Base-by-base conservation (phyloP, 176 grass and related monocot genomes). In the Miscanthus lutarioriparius region DNA sequence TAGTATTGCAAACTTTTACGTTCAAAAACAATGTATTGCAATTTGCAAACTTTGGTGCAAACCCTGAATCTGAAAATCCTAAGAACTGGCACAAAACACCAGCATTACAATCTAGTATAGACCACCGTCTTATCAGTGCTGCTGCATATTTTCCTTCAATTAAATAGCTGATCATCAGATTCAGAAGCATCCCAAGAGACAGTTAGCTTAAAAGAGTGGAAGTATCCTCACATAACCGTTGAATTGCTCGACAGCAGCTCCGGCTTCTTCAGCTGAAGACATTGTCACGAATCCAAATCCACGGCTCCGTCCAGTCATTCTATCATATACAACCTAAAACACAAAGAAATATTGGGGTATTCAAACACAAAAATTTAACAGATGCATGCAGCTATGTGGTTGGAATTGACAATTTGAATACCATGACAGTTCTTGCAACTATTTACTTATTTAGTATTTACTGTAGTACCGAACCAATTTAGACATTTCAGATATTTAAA, bases 211-310 rank as follows among this genome's bases (percentile, higher is more conserved):
- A 67, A 51, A 51, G 67, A 76, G 65, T 19, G 43, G 22, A 80
- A 32, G 62, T 54, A 62, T 77, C 88, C 96, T 94, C 47, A 96
- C 96, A 73, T 83, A 94, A 48, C 96, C 93, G 74, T 99, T 88
- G 81, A 99, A 90, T 67, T 94, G 89, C 81, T 96, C 77, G 16
- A 84, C 90, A 37, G 96, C 96, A 2, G 81, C 76, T 65, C 85
- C 76, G 19, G 81, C 96, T 83, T 91, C 96, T 86, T 92, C 77
- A 47, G 83, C 53, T 30, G 89, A 86, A 77, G 90, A 90, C 97
- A 99, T 99, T 33, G 93, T 96, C 25, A 96, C 97, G 43, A 99
- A 99, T 45, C 88, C 96, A 86, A 96, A 99, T 43, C 97, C 96
- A 83, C 97, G 94, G 86, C 97, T 99, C 65, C 84, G 89, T 89